Conservation (phyloP, 768 basidiomycete genomes). For the Mycena belliarum region DNA sequence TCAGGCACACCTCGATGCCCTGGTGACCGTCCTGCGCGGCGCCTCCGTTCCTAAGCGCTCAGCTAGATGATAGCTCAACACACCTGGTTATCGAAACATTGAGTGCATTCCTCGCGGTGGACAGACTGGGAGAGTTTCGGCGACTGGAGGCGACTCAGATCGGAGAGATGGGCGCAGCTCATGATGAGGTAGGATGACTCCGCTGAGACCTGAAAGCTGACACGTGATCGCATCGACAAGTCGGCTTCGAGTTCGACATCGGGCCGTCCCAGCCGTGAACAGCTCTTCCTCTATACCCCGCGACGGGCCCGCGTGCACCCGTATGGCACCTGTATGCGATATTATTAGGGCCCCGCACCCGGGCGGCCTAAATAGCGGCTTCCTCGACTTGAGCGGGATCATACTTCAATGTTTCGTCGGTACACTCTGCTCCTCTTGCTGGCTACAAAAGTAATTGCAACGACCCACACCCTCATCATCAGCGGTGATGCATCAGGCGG, state of each 20-base stretch:
- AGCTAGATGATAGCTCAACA: conserved; percentile 10
- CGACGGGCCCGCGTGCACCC: too few species aligned
- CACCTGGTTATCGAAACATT: conserved; percentile 95
- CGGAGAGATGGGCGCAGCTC: conserved; percentile 56
- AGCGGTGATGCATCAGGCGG: conserved; percentile 15
- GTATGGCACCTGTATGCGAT: too few species aligned
- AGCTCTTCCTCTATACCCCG: too few species aligned
- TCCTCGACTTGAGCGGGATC: not conserved
- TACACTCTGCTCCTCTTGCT: not conserved
- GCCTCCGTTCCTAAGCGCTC: conserved; percentile 2
- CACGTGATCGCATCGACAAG: not conserved
- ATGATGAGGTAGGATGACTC: conserved; percentile 24
- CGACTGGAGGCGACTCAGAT: conserved; percentile 48
- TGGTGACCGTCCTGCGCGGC: conserved; percentile 69
- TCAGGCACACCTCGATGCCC: conserved; percentile 88
- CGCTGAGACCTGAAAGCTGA: too few species aligned
- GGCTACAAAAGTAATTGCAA: not conserved
- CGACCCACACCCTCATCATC: conserved; percentile 17
- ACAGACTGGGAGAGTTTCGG: conserved; percentile 73
- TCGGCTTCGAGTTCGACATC: too few species aligned
- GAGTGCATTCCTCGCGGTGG: conserved; percentile 93
- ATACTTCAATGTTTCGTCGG: not conserved
- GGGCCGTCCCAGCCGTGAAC: too few species aligned
- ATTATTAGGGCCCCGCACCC: not conserved
- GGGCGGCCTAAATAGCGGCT: not conserved